Percentiles rank a stretch among this genome's conserved stretches.
These are phyloP conservation scores for Ophiostoma triangulosporum DNA, from an alignment of 2,329 filamentous ascomycete species.

Conservation along the genomic window DNA sequence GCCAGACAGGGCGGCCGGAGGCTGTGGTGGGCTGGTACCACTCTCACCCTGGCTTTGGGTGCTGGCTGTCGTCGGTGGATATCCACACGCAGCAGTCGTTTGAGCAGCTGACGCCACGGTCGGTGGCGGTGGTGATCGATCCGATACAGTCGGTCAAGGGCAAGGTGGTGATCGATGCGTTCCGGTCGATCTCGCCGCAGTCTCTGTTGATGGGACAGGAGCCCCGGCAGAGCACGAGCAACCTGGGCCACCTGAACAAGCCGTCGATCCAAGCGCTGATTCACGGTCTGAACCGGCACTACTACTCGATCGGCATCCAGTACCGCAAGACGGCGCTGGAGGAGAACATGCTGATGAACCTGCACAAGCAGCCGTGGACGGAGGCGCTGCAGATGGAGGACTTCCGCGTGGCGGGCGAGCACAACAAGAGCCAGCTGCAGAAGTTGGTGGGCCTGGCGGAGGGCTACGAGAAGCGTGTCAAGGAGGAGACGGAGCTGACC, in stretches of 20 bases:
- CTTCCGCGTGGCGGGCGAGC: slow-evolving; percentile 69
- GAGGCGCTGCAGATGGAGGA: slow-evolving; percentile 95
- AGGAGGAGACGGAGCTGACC: slow-evolving; percentile 93
- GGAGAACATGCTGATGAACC: slow-evolving; percentile 99
- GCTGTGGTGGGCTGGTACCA: slow-evolving; percentile 99
- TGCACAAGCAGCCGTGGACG: slow-evolving; percentile 99
- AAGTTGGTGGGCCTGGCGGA: slow-evolving; percentile 81
- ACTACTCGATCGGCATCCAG: slow-evolving; percentile 98
- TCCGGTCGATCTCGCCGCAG: slow-evolving; percentile 96
- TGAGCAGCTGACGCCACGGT: slow-evolving; percentile 91
- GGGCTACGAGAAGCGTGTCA: slow-evolving; percentile 96
- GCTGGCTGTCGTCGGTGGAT: slow-evolving; percentile 97
- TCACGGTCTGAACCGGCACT: slow-evolving; percentile 93
- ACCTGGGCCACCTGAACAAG: slow-evolving; percentile 96
- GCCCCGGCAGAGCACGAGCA: slow-evolving; percentile 92
- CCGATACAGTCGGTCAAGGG: slow-evolving; percentile 99
- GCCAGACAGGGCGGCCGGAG: slow-evolving; percentile 94
- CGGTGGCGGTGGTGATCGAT: slow-evolving; percentile 94
- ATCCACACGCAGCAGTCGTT: slow-evolving; percentile 99
- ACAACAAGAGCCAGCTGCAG: slow-evolving; percentile 80
- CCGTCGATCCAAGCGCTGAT: slow-evolving; percentile 99
- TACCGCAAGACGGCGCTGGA: slow-evolving; percentile 95
- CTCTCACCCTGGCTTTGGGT: slow-evolving; percentile 96
- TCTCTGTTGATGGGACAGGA: slow-evolving; percentile 97
- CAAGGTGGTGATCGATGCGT: slow-evolving; percentile 98